Evolutionary conservation across 768 basidiomycete genomes (phyloP), one percentile per base, ranked within the genome.

Genomic region (Cantharellus cinnabarinus): DNA sequence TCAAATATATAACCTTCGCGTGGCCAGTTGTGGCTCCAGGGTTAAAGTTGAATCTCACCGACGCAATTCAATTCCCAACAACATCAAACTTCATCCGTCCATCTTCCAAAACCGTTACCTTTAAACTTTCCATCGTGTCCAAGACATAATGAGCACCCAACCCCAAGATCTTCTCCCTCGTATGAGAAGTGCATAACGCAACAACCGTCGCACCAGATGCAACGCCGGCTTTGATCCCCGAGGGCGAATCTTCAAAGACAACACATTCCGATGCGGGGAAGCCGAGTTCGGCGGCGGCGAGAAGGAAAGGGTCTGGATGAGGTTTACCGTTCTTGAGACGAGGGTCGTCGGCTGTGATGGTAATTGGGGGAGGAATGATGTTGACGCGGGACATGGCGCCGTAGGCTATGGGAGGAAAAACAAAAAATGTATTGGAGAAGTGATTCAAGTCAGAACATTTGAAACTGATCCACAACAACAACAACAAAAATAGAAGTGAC

Each of bases 201-300:
- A 95, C 75, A 0, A 85, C 85, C 53, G 69, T 74, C 56, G 83
- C 76, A 7, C 88, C 87, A 15, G 88, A 84, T 4, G 83, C 81
- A 54, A 76, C 77, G 29, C 89, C 89, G 14, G 85, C 76, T 61
- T 72, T 73, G 63, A 91, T 70, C 2, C 91, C 91, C 10, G 86
- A 82, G 3, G 89, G 83, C 2, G 91, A 89, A 66, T 95, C 91
- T 65, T 93, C 89, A 2, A 95, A 75, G 4, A 94, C 90, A 60
- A 94, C 73, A 66, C 86, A 86, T 54, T 10, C 52, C 44, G 44
- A 48, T 10, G 81, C 73, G 54, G 79, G 71, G 34, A 77, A 73
- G n/a, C 71, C 73, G 60, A 82, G 77, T 61, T 74, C 74, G 57
- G 70, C 64, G 29, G 89, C 88, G 5, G 89, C 89, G 0, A 79